Percentiles rank a stretch among this genome's conserved stretches.
These are phyloP conservation scores for Paracorniculantispora psalliotae DNA, from an alignment of 2,329 filamentous ascomycete genomes.

Conservation along the genomic window DNA sequence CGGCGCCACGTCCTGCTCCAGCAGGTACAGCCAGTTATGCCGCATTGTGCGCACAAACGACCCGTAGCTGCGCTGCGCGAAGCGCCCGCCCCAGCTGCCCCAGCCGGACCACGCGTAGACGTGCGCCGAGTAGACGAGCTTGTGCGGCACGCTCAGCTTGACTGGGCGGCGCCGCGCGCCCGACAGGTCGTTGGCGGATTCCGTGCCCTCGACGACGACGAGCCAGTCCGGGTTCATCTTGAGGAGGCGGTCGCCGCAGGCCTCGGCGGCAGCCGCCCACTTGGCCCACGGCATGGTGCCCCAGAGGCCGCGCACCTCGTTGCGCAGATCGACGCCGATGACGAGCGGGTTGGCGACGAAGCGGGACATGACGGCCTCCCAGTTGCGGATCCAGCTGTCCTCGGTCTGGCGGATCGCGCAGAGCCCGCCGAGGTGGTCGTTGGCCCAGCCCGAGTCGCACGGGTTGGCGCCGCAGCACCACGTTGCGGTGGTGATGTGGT, in stretches of 20 bases:
- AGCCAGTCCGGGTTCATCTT: constrained; percentile 59
- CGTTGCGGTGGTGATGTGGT: constrained; percentile 64
- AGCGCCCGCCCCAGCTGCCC: constrained; percentile 57
- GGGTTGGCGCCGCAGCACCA: constrained; percentile 67
- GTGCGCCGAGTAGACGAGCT: constrained; percentile 63
- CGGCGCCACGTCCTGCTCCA: constrained; percentile 42
- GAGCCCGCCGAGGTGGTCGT: constrained; percentile 55
- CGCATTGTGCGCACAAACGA: constrained; percentile 61
- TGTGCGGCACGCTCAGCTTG: constrained; percentile 47
- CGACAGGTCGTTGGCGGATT: constrained; percentile 60
- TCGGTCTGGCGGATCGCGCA: constrained; percentile 60
- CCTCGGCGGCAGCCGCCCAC: constrained; percentile 61
- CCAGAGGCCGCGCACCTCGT: constrained; percentile 65
- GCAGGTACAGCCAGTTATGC: constrained; percentile 61
- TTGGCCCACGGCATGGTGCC: constrained; percentile 62
- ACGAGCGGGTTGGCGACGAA: constrained; percentile 56
- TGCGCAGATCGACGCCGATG: constrained; percentile 62
- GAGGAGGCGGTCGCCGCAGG: constrained; percentile 56
- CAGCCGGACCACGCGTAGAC: constrained; percentile 68
- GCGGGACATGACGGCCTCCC: constrained; percentile 59
- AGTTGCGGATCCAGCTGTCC: constrained; percentile 61
- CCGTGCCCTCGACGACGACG: constrained; percentile 63
- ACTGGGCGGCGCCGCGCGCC: constrained; percentile 53
- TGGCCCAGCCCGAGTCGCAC: constrained; percentile 63
- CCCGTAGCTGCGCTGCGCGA: constrained; percentile 54